Base-by-base conservation (phyloP, 129 eudicot species). In the Saposhnikovia divaricata region DNA sequence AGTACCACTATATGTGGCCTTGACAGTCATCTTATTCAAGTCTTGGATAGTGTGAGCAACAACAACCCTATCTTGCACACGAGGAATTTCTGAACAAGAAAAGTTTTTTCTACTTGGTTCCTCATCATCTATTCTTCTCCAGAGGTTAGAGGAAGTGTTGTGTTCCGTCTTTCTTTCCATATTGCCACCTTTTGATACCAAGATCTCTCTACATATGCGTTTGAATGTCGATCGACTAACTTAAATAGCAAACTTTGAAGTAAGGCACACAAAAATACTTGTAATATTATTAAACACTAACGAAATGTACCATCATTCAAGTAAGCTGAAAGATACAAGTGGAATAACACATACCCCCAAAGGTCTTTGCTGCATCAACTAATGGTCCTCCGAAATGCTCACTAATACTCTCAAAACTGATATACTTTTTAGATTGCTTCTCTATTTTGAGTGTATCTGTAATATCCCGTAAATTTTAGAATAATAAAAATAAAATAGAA, bases 1-100 rank as follows among this genome's bases (percentile, higher is more conserved):
- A 21, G 81, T 89, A 80, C 86, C 90, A 39, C 80, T 85, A 27
- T 91, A 25, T 9, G 90, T 81, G 88, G 97, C 95, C 87, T 86
- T 6, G 89, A 81, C 16, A 90, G 34, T 61, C 34, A 61, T n/a
- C 34, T 61, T 61, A 61, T 23, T 25, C 69, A 61, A 21, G 69
- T 61, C 59, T 51, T 51, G 59, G n/a, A n/a, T 16, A 3, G 23
- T 4, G 18, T 18, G 6, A 43, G 6, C 45, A 16, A 5, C 57
- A 50, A 50, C 59, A 4, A 16, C 59, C 18, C 16, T 53, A 5
- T 53, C 61, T 2, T 18, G 8, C 61, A 19, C 61, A 19, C 25
- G 9, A 16, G 27, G 25, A 7, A 19, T 21, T 4, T 6, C 27
- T 6, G 27, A 15, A 18, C 59, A 19, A 6, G 27, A 6, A 7